Evolutionary conservation across 805 yeast genomes (phyloP).

Genomic region (Candida saitoana): DNA sequence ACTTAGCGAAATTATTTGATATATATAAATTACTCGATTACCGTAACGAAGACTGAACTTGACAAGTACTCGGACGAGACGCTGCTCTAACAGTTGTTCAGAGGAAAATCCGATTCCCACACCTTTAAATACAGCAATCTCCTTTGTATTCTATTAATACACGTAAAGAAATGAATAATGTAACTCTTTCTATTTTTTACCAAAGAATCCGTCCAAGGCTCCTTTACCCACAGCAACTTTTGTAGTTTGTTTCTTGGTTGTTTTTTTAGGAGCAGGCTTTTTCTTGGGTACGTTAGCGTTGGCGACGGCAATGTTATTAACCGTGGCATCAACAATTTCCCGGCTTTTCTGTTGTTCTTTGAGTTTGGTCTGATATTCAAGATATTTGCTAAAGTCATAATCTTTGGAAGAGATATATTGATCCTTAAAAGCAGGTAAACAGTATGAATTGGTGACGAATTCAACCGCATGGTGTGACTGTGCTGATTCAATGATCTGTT

Average conservation of each 20-base stretch:
- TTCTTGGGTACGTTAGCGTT: constrained; percentile 19
- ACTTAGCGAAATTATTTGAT: too few relatives aligned
- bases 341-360: constrained; percentile 18
- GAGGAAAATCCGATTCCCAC: too few relatives aligned
- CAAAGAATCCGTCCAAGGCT: constrained; percentile 67
- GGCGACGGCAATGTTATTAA: constrained; percentile 18
- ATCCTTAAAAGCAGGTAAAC: constrained; percentile 22
- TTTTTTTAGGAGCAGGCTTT: constrained; percentile 19
- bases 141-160: too few relatives aligned
- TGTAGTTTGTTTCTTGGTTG: constrained; percentile 20
- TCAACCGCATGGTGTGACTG: constrained; percentile 42
- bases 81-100: too few relatives aligned
- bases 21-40: too few relatives aligned
- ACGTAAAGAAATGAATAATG: neutral
- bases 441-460: constrained; percentile 43
- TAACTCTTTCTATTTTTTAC: constrained; percentile 13
- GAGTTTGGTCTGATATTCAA: constrained; percentile 14
- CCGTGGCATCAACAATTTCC: constrained; percentile 22
- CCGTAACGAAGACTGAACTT: too few relatives aligned
- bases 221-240: constrained; percentile 58
- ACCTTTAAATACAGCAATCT: too few relatives aligned
- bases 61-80: too few relatives aligned
- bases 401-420: constrained; percentile 14
- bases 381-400: constrained; percentile 20
- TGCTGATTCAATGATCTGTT: constrained; percentile 12